Conservation (phyloP, 176 grass and related monocot species). For the Oryza meridionalis region DNA sequence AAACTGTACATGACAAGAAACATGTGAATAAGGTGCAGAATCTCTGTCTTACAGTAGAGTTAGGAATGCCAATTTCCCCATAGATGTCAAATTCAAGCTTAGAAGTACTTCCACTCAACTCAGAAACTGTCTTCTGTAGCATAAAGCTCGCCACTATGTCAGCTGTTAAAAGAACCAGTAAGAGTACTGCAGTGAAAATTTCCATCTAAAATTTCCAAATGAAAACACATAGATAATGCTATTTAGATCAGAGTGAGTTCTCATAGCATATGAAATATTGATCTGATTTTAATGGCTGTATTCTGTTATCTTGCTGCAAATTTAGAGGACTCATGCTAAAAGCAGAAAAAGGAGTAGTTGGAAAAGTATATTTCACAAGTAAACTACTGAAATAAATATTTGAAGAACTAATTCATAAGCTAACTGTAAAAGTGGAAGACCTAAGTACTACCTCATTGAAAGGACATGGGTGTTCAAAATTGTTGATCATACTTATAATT, state of each 20-base stretch:
- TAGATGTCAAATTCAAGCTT: conserved; percentile 93
- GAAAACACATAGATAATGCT: conserved; percentile 13
- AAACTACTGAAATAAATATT: background rate
- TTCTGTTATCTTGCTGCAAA: background rate
- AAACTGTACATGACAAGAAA: conserved; percentile 26
- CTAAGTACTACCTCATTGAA: background rate
- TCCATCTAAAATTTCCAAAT: conserved; percentile 12
- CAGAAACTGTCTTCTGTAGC: conserved; percentile 62
- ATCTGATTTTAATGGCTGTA: conserved; percentile 6
- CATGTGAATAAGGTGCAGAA: conserved; percentile 14
- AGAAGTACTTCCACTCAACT: conserved; percentile 59
- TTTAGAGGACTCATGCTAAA: background rate
- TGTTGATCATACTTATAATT: background rate
- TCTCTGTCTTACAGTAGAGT: conserved; percentile 67
- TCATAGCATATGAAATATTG: background rate
- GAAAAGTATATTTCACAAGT: background rate
- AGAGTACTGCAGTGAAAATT: background rate
- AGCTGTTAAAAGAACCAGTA: conserved; percentile 55
- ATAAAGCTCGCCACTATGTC: conserved; percentile 81
- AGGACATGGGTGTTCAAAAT: background rate
- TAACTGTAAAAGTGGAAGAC: background rate
- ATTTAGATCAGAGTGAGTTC: background rate
- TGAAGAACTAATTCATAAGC: background rate
- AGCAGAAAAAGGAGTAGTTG: background rate
- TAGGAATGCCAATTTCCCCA: conserved; percentile 79